These are phyloP conservation scores for Geotrichum australiense DNA, from an alignment of 1,139 yeast species.

Conservation along the genomic window DNA sequence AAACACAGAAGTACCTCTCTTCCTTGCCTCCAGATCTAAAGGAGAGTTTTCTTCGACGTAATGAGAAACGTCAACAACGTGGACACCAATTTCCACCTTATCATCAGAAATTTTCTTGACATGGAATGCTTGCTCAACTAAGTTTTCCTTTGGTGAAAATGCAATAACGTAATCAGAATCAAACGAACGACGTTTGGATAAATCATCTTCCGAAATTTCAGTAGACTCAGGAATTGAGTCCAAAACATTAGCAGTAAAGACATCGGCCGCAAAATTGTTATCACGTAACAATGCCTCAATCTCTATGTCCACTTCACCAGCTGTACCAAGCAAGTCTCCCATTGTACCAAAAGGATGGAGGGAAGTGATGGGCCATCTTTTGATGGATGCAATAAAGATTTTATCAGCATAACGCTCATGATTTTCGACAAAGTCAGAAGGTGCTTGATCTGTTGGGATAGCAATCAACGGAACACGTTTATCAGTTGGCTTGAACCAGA, in stretches of 20 bases:
- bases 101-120: conserved; percentile 53
- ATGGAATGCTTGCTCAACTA: conserved; percentile 75
- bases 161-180: conserved; percentile 60
- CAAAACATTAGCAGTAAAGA: conserved; percentile 49
- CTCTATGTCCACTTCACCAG: conserved; percentile 72
- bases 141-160: conserved; percentile 51
- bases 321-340: conserved; percentile 76
- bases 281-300: conserved; percentile 87
- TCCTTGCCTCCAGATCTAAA: conserved; percentile 83
- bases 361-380: conserved; percentile 98
- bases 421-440: conserved; percentile 87
- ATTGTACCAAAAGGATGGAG: conserved; percentile 96
- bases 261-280: conserved; percentile 84
- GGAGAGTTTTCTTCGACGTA: conserved; percentile 65
- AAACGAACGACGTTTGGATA: conserved; percentile 48
- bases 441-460: conserved; percentile 97
- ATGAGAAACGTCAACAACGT: conserved; percentile 71
- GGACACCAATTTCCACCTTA: conserved; percentile 68
- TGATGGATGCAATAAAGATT: conserved; percentile 87
- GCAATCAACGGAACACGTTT: conserved; percentile 96
- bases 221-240: conserved; percentile 26
- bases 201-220: conserved; percentile 30
- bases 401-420: conserved; percentile 77
- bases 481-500: conserved; percentile 98
- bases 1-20: conserved; percentile 83